phyloP scores from a whole-genome alignment of 208 protist species.

The Acanthamoeba sp. region DNA sequence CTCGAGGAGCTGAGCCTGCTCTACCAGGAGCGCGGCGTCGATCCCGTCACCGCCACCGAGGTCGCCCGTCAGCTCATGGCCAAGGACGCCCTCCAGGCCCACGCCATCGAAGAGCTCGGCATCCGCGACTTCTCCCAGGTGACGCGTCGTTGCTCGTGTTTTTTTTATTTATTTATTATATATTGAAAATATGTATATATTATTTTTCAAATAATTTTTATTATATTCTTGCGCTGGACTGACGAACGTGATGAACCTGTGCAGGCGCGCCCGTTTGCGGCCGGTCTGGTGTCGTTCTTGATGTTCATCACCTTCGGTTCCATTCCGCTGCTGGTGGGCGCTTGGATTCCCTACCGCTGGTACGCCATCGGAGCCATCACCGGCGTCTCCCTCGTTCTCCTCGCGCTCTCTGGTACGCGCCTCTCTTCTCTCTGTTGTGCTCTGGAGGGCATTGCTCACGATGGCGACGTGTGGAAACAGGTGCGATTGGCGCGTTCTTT shows the following conservation, averaged over 20 bases:
- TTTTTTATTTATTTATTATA: too few relatives aligned
- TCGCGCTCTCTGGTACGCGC: slow-evolving; percentile 23
- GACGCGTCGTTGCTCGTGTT: too few relatives aligned
- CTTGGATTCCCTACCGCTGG: slow-evolving; percentile 21
- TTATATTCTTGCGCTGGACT: too few relatives aligned
- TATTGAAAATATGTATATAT: too few relatives aligned
- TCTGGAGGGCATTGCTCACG: background rate
- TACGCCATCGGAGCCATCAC: slow-evolving; percentile 41
- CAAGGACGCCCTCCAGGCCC: slow-evolving; percentile 57
- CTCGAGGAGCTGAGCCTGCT: slow-evolving; percentile 62
- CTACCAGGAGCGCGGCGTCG: slow-evolving; percentile 55
- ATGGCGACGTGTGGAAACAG: background rate
- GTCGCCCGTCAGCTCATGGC: slow-evolving; percentile 34
- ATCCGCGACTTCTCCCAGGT: slow-evolving; percentile 51
- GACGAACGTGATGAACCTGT: background rate
- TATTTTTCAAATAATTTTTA: too few relatives aligned
- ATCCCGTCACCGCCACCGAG: slow-evolving; percentile 28
- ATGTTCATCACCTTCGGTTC: slow-evolving; percentile 52
- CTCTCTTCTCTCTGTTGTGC: background rate
- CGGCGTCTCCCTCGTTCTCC: slow-evolving; percentile 54
- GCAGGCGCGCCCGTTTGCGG: slow-evolving; percentile 22
- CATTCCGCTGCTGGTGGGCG: slow-evolving; percentile 49
- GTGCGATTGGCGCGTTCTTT: slow-evolving; percentile 11
- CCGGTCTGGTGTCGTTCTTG: slow-evolving; percentile 44
- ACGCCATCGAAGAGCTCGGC: slow-evolving; percentile 73